Conservation (phyloP, 2,329 filamentous ascomycete genomes). For the Chalaropsis ovoidea region DNA sequence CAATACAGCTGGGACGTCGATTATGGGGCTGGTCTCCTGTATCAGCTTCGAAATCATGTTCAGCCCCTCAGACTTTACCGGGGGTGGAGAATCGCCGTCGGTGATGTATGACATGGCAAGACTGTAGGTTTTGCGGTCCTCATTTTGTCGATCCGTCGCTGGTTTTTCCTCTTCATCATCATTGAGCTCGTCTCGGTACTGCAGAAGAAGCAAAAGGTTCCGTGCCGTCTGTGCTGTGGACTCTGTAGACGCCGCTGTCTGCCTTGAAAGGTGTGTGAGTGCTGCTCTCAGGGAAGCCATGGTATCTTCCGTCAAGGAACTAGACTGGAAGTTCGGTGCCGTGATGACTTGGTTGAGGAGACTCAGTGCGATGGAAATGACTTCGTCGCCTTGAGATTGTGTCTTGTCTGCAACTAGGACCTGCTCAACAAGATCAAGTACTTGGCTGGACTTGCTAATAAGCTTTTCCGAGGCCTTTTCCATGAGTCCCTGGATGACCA, state of each 20-base stretch:
- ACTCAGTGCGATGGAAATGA: slow-evolving; percentile 47
- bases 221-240: slow-evolving; percentile 37
- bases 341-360: slow-evolving; percentile 52
- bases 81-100: slow-evolving; percentile 50
- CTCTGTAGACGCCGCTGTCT: slow-evolving; percentile 14
- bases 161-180: slow-evolving; percentile 35
- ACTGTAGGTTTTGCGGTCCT: slow-evolving; percentile 52
- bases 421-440: slow-evolving; percentile 53
- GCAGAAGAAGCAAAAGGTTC: slow-evolving; percentile 47
- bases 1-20: slow-evolving; percentile 57
- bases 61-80: slow-evolving; percentile 56
- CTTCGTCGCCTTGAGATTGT: slow-evolving; percentile 38
- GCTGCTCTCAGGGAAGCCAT: slow-evolving; percentile 41
- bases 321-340: slow-evolving; percentile 45
- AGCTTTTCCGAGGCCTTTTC: slow-evolving; percentile 53
- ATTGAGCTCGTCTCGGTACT: slow-evolving; percentile 46
- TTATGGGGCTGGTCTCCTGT: slow-evolving; percentile 42
- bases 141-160: slow-evolving; percentile 41
- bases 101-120: slow-evolving; percentile 56
- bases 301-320: slow-evolving; percentile 36
- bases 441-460: slow-evolving; percentile 52
- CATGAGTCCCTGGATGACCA: slow-evolving; percentile 56
- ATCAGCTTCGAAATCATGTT: slow-evolving; percentile 52
- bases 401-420: slow-evolving; percentile 44
- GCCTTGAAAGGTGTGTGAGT: slow-evolving; percentile 36